Evolutionary conservation across 768 basidiomycete species (phyloP), one percentile per base, ranked within the genome.

Genomic region (Chalciporus pseudorubinellus): DNA sequence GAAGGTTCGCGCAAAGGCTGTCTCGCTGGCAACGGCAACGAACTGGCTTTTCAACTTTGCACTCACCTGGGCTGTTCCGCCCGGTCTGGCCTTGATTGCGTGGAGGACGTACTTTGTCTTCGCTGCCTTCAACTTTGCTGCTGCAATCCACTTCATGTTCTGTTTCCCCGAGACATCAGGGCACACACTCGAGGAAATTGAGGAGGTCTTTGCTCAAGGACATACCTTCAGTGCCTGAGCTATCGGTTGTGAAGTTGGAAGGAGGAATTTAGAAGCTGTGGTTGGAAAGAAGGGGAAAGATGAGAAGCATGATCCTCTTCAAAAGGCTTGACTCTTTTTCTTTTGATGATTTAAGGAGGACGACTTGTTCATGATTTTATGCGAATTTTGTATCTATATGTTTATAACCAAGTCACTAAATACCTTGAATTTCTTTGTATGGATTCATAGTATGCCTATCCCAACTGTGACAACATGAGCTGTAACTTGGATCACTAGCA

Each of bases 41-140:
- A 84, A 84, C 67, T 82, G 84, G 84, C 64, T 75, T 19, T 87
- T 88, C 74, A 87, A 87, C 74, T 84, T 83, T 56, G 83, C 84
- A 13, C 78, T 88, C 50, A 85, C 85, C 0, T 88, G 81, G 72
- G 85, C 85, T 8, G 86, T 88, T 2, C 89, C 89, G 1, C 86
- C 88, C 0, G 81, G 79, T 7, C 78, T 90, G 43, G 67, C 78
- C 24, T 74, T 57, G 57, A 87, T 90, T 53, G 85, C 84, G 14
- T 85, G 82, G 77, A 85, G 81, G 70, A 89, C 79, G 2, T 89
- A 88, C 69, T 87, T 87, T 69, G 82, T 89, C 66, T 88, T 89
- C 62, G 86, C 83, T 9, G 70, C 85, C 10, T 88, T 88, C 79
- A 87, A 87, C 74, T 82, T 85, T 52, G 81, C 83, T 1, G 84